Base-by-base conservation (phyloP, 2,329 filamentous ascomycete genomes). In the Alternaria rosae region DNA sequence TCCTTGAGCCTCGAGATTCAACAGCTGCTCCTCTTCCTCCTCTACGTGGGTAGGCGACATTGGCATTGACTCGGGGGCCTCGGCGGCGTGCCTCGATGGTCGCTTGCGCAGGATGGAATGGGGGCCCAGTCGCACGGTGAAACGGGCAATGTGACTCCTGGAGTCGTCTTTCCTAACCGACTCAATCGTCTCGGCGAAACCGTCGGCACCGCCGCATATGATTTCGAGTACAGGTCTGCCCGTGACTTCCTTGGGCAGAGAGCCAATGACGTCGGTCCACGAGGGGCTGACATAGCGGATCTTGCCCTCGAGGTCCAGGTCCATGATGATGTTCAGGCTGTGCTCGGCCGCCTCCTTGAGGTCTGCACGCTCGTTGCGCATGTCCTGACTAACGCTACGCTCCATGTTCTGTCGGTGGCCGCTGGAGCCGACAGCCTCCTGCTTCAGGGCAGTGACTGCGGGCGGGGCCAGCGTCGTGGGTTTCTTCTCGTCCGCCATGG, bases 261-360 rank as follows among this genome's bases (percentile, higher is more conserved):
- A 94, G 61, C 95, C 95, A 63, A 98, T 91, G 52, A 99, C 91
- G 73, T 98, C 93, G 63, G 88, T 88, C 95, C 95, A 99, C 15
- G 94, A 97, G 12, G 94, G 92, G 78, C 94, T 98, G 72, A 97
- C 94, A 92, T 95, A 99, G 81, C 93, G 91, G 73, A 99, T 91
- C 64, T 89, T 91, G 68, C 93, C 93, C 76, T 97, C 92, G 58
- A 98, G 86, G 74, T 93, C 93, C 68, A 99, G 85, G 82, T 99
- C 94, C 76, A 99, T 87, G 78, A 99, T 97, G 67, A 97, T 92
- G 80, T 98, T 99, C 77, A 97, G 86, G 21, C 94, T 97, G 82
- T 97, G 93, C 81, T 98, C 94, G 53, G 94, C 95, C 42, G 94
- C 95, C 82, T 97, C 92, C 76, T 94, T 93, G 70, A 99, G 86